Evolutionary conservation across 2,329 filamentous ascomycete species (phyloP), one percentile per base, ranked within the genome.

Genomic region (Cercospora beticola): DNA sequence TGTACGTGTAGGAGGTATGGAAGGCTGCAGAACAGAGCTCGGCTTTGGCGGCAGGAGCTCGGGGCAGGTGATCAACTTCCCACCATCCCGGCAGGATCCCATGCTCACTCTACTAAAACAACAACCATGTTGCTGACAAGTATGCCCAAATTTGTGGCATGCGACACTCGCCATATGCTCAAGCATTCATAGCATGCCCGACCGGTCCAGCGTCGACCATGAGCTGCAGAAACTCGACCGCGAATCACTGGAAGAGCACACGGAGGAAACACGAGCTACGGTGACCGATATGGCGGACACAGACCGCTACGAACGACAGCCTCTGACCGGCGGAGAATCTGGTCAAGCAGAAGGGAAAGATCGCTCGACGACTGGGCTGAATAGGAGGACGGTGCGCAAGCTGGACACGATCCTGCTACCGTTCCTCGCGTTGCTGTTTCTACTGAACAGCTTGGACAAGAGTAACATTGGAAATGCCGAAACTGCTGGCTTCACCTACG

Each of bases 401-500:
- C 78, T 86, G 60, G 85, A 86, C 74, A 78, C 78, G 26, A 75
- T 85, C 28, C 78, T 86, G 6, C 76, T 86, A 14, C 84, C 84
- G 2, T 86, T 86, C 69, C 80, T 86, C 7, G 83, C 83, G 4
- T 71, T 85, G 18, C 75, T 86, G 40, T 86, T 85, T 72, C 79
- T 86, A 7, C 82, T 86, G 72, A 86, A 86, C 75, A 81, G 82
- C 59, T 77, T 86, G 18, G 85, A 86, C 76, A 84, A 84, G 68
- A 81, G 81, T 16, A 86, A 86, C 71, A 83, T 86, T 68, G 84
- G 85, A 65, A 86, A 86, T 77, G 84, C 84, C 12, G 84, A 86
- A 68, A 85, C 83, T 6, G 87, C 87, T 26, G 85, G 90, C 70
- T 88, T 88, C 75, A 88, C 86, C 0, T 76, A 78, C 49, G 86